Percentiles rank a stretch among this genome's conserved stretches.
phyloP scores from a whole-genome alignment of 257 asterid species.

The Solanum commersonii region DNA sequence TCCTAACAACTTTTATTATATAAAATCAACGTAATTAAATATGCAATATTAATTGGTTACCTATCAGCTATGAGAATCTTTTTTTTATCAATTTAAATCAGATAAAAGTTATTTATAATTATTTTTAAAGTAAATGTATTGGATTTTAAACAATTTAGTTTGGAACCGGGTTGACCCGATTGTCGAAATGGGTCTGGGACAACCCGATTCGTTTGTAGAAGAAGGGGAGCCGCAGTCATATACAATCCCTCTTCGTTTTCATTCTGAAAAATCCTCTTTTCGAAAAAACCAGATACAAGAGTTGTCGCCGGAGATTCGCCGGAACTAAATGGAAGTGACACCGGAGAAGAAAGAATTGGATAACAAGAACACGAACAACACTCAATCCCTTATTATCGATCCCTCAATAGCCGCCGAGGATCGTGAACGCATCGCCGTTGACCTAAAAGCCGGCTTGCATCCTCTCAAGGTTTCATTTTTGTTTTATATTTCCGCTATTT shows the following conservation, averaged over 20 bases:
- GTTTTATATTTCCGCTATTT: not conserved
- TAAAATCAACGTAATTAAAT: not conserved
- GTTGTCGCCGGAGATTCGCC: not conserved
- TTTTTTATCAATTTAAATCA: too few species aligned
- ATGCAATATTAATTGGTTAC: too few species aligned
- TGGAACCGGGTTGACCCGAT: not conserved
- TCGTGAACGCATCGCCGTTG: not conserved
- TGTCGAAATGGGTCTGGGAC: not conserved
- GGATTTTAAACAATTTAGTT: not conserved
- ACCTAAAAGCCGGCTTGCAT: slow-evolving; percentile 77
- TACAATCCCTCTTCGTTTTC: not conserved
- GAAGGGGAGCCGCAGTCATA: not conserved
- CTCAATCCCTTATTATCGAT: not conserved
- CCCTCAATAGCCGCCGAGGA: not conserved
- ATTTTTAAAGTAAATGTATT: too few species aligned
- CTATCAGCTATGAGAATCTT: not conserved
- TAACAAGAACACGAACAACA: not conserved
- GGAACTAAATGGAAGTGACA: not conserved
- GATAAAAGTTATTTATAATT: not conserved
- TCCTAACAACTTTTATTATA: not conserved
- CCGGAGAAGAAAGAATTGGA: not conserved
- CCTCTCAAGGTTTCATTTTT: slow-evolving; percentile 62
- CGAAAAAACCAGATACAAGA: not conserved
- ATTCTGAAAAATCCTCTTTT: not conserved
- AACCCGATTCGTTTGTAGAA: not conserved